Conservation (phyloP, 208 protist genomes). For the Histomonas meleagridis region DNA sequence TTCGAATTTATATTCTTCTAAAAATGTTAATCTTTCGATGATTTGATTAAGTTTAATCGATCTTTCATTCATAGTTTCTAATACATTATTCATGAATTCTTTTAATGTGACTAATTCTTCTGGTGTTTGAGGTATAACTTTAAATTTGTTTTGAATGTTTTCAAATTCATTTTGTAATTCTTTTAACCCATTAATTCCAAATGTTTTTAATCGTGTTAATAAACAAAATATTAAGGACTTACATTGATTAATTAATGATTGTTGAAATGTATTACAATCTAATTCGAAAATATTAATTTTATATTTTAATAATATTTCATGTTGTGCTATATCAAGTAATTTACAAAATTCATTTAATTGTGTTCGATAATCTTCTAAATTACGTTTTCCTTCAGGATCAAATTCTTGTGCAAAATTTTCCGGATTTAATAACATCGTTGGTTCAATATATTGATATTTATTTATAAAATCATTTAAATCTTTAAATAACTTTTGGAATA, state of each 20-base stretch:
- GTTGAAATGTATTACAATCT: background rate
- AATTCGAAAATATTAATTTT: background rate
- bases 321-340: background rate
- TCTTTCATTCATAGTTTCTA: background rate
- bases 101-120: background rate
- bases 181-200: background rate
- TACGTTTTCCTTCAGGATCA: background rate
- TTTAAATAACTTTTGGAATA: background rate
- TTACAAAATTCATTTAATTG: background rate
- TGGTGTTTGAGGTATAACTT: background rate
- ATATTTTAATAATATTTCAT: background rate
- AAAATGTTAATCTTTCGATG: background rate
- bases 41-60: background rate
- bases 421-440: background rate
- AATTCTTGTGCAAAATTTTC: background rate
- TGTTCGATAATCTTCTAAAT: background rate
- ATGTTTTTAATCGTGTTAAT: background rate
- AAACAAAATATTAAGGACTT: background rate
- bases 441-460: background rate
- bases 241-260: background rate
- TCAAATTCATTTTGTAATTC: background rate
- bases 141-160: background rate
- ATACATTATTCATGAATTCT: background rate
- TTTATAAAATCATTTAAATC: background rate
- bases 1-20: background rate